Percentiles rank a stretch among this genome's conserved stretches.
Conservation (phyloP, 352 stramenopile species). For the Phytophthora pseudosyringae region DNA sequence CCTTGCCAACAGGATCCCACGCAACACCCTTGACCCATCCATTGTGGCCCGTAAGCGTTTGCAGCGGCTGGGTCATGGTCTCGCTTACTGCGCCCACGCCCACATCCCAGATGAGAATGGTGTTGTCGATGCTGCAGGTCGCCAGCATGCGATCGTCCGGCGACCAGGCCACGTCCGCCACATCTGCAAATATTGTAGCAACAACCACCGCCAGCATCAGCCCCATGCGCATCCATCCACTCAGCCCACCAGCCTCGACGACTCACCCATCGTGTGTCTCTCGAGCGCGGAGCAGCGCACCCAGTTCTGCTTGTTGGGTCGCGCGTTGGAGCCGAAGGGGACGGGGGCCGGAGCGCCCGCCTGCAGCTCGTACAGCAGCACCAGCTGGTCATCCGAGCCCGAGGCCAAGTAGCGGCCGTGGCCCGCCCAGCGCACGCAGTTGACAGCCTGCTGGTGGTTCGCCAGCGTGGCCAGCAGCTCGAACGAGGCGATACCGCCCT, state of each 20-base stretch:
- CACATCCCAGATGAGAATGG: conserved; percentile 88
- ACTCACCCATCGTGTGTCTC: conserved; percentile 83
- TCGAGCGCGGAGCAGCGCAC: conserved; percentile 80
- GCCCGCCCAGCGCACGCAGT: conserved; percentile 84
- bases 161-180: conserved; percentile 88
- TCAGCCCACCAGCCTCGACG: background rate
- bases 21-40: conserved; percentile 89
- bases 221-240: background rate
- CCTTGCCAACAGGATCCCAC: conserved; percentile 89
- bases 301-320: conserved; percentile 88
- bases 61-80: conserved; percentile 84
- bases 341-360: conserved; percentile 63
- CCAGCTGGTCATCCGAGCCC: conserved; percentile 83
- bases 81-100: conserved; percentile 53
- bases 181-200: conserved; percentile 48
- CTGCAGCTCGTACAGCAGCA: conserved; percentile 86
- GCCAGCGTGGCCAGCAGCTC: conserved; percentile 82
- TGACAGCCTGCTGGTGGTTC: conserved; percentile 87
- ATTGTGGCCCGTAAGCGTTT: conserved; percentile 79
- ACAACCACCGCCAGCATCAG: conserved; percentile 14
- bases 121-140: conserved; percentile 91
- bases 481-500: conserved; percentile 66
- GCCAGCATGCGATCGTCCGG: conserved; percentile 87
- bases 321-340: conserved; percentile 80
- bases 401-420: conserved; percentile 85